Percentiles rank a stretch among this genome's conserved stretches.
phyloP scores from a whole-genome alignment of 1,139 yeast species.

The Debaryomyces singareniensis region DNA sequence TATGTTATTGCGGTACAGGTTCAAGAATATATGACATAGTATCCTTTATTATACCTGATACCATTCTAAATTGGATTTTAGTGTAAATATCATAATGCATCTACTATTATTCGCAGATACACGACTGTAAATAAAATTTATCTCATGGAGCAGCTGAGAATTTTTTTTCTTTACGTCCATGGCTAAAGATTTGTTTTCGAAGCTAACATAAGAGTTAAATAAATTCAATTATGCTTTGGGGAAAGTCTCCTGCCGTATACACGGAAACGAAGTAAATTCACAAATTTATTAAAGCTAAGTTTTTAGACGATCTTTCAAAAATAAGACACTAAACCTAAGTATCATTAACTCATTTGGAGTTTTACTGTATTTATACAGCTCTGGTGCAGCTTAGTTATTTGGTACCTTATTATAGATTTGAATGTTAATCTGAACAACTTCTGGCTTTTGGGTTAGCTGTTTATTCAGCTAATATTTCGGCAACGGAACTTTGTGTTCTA shows the following conservation, averaged over 20 bases:
- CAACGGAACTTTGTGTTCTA: conserved; percentile 53
- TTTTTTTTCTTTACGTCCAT: conserved; percentile 40
- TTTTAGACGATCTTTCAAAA: no score
- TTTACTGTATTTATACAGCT: conserved; percentile 8
- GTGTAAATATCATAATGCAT: conserved; percentile 1
- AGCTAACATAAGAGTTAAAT: conserved; percentile 54
- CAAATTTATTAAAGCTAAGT: conserved; percentile 22
- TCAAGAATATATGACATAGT: conserved; percentile 39
- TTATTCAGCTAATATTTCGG: conserved; percentile 35
- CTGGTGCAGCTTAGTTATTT: conserved; percentile 8
- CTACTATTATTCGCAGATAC: background rate
- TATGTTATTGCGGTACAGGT: conserved; percentile 46
- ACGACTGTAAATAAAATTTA: no score
- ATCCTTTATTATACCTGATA: conserved; percentile 26
- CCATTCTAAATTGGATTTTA: conserved; percentile 22
- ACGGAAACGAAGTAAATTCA: conserved; percentile 55
- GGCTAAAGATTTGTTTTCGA: conserved; percentile 81
- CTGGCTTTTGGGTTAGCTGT: background rate
- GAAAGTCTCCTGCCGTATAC: conserved; percentile 87
- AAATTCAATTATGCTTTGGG: conserved; percentile 60
- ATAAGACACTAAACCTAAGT: no score
- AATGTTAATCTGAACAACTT: no score
- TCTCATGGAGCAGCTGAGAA: no score
- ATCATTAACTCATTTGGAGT: conserved; percentile 12
- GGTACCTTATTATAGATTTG: no score